Conservation (phyloP, 2,329 filamentous ascomycete species). For the Emergomyces africanus region DNA sequence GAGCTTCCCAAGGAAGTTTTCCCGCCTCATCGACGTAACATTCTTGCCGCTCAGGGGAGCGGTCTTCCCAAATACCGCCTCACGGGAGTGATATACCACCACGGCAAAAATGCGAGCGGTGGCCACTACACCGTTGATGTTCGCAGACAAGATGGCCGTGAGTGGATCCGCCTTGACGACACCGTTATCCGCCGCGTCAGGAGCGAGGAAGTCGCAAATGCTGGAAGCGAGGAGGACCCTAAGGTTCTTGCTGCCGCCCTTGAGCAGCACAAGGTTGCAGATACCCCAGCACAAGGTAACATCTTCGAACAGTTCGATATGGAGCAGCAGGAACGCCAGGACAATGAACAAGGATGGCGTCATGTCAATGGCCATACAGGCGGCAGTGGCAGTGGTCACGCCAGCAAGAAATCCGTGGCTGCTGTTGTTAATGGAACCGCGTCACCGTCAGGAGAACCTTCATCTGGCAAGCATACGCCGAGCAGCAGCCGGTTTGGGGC, state of each 20-base stretch:
- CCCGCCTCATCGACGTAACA: conserved; percentile 58
- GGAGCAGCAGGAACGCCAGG: conserved; percentile 54
- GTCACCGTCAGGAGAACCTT: conserved; percentile 40
- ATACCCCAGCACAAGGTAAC: conserved; percentile 44
- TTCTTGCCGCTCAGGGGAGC: conserved; percentile 51
- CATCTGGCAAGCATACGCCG: conserved; percentile 43
- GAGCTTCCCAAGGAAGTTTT: conserved; percentile 89
- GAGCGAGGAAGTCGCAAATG: conserved; percentile 79
- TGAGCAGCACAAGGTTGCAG: conserved; percentile 44
- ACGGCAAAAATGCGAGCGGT: conserved; percentile 90
- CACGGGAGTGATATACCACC: conserved; percentile 88
- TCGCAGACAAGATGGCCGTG: conserved; percentile 79
- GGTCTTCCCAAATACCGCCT: conserved; percentile 72
- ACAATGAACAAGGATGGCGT: conserved; percentile 58
- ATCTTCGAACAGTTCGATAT: conserved; percentile 57
- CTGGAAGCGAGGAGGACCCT: conserved; percentile 66
- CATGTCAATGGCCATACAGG: conserved; percentile 54
- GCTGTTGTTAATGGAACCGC: conserved; percentile 51
- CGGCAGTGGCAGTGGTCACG: conserved; percentile 27
- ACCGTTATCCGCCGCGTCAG: conserved; percentile 76
- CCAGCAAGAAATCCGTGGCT: conserved; percentile 57
- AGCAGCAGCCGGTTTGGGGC: conserved; percentile 44
- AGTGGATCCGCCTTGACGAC: conserved; percentile 95
- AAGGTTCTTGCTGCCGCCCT: conserved; percentile 52
- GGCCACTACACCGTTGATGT: conserved; percentile 99